Base-by-base conservation (phyloP, 2,329 filamentous ascomycete genomes). In the Colletotrichum gigasporum region DNA sequence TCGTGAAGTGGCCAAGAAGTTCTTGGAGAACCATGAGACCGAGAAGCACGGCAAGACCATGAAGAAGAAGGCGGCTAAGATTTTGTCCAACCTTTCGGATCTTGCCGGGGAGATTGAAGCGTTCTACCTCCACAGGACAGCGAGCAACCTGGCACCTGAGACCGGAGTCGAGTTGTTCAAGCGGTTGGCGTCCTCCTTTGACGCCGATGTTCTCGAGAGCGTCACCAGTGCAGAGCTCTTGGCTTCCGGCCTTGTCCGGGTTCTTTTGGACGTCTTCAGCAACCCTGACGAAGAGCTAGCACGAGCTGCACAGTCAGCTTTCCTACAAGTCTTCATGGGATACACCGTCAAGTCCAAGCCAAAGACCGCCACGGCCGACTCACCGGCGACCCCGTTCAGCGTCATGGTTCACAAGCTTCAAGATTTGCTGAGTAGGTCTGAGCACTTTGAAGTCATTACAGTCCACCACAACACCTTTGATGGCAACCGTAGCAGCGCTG, bases 391-490 rank as follows among this genome's bases (percentile, higher is more conserved):
- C 0, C 90, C 94, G 1, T 97, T 98, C 76, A 96, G 94, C 72
- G 87, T 97, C 54, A 85, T 99, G 75, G 90, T 97, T 39, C 91
- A 94, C 75, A 99, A 99, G 77, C 83, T 99, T 30, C 96, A 99
- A 78, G 96, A 99, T 79, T 82, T 99, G 62, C 86, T 99, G 60
- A 99, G 96, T 82, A 90, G 96, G 70, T 96, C 95, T 32, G 96
- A 99, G 81, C 94, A 98, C 81, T 99, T 98, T 71, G 96, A 99
- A 74, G 95, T 99, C 44, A 88, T 97, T 66, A 99, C 96, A 7
- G 94, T 98, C 58, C 93, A 97, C 75, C 92, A 97, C 67, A 97
- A 96, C 71, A 90, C 92, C 5, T 92, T 95, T 70, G 95, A 97
- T 74, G 93, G 91, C 56, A 96, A 93, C 69, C 89, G 94, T 63